These are phyloP conservation scores for Penicillium egyptiacum DNA, from an alignment of 495 filamentous ascomycete genomes.

Conservation along the genomic window DNA sequence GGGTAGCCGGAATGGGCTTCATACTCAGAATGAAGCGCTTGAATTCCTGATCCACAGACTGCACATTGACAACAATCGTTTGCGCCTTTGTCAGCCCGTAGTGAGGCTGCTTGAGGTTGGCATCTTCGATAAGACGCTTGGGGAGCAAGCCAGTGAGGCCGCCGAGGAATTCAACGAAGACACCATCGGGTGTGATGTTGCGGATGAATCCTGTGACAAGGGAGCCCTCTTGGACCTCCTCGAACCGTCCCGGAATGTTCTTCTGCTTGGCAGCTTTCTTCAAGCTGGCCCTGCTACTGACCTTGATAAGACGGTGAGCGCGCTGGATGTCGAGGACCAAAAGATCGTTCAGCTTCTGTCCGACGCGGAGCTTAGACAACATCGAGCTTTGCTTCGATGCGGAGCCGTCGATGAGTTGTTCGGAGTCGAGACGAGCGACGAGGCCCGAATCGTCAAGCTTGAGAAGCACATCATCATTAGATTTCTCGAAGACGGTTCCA, in stretches of 20 bases:
- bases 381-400: slow-evolving; percentile 68
- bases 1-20: slow-evolving; percentile 42
- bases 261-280: slow-evolving; percentile 69
- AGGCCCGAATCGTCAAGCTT: slow-evolving; percentile 69
- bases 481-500: slow-evolving; percentile 82
- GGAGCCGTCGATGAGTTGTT: slow-evolving; percentile 81
- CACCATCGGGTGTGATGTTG: slow-evolving; percentile 71
- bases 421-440: slow-evolving; percentile 70
- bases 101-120: slow-evolving; percentile 60
- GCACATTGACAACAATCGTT: slow-evolving; percentile 66
- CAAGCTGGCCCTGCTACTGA: slow-evolving; percentile 79
- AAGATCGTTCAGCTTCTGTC: slow-evolving; percentile 79
- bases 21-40: slow-evolving; percentile 65
- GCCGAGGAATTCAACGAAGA: slow-evolving; percentile 81
- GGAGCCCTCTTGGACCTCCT: slow-evolving; percentile 66
- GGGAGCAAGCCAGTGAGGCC: slow-evolving; percentile 74
- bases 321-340: slow-evolving; percentile 78
- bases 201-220: slow-evolving; percentile 78
- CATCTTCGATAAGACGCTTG: slow-evolving; percentile 69
- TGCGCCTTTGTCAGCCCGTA: slow-evolving; percentile 77
- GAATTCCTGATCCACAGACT: slow-evolving; percentile 60
- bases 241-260: slow-evolving; percentile 62
- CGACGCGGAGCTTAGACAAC: slow-evolving; percentile 75
- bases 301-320: slow-evolving; percentile 64
- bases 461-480: slow-evolving; percentile 72